These are phyloP conservation scores for Lipomyces orientalis DNA, from an alignment of 805 yeast species.

Conservation along the genomic window DNA sequence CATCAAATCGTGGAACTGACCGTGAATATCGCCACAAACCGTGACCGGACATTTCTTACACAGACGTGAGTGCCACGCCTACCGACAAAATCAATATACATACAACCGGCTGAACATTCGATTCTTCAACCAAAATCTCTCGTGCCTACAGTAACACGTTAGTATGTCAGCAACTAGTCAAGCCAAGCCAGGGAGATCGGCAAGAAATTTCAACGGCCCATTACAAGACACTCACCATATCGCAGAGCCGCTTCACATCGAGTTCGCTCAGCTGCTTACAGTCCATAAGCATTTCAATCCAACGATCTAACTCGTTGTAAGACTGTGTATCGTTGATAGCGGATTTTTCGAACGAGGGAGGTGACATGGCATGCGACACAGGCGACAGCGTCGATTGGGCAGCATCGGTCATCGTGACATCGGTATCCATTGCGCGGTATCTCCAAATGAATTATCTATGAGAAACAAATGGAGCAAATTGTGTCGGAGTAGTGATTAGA, in stretches of 20 bases:
- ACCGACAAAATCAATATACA: not conserved
- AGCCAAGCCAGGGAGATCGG: not conserved
- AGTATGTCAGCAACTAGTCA: not conserved
- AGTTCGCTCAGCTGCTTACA: constrained; percentile 84
- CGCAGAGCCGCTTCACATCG: constrained; percentile 79
- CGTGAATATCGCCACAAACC: constrained; percentile 91
- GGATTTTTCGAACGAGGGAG: constrained; percentile 20
- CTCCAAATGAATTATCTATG: not conserved
- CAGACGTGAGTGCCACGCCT: not conserved
- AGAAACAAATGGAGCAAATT: not conserved
- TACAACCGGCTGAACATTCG: constrained; percentile 90
- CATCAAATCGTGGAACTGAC: constrained; percentile 93
- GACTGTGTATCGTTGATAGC: constrained; percentile 37
- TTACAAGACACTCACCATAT: constrained; percentile 57
- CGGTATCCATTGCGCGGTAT: constrained; percentile 26
- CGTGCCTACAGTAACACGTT: constrained; percentile 52
- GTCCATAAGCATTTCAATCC: constrained; percentile 79
- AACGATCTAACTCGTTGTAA: constrained; percentile 76
- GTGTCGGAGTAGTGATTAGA: not conserved
- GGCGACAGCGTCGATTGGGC: constrained; percentile 31
- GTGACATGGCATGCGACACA: constrained; percentile 27
- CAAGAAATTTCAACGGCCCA: constrained; percentile 41
- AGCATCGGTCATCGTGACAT: constrained; percentile 35
- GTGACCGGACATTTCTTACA: constrained; percentile 81
- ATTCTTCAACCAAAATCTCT: constrained; percentile 77